Conservation (phyloP, 140 eudicot species). For the Ambrosia hybrid region DNA sequence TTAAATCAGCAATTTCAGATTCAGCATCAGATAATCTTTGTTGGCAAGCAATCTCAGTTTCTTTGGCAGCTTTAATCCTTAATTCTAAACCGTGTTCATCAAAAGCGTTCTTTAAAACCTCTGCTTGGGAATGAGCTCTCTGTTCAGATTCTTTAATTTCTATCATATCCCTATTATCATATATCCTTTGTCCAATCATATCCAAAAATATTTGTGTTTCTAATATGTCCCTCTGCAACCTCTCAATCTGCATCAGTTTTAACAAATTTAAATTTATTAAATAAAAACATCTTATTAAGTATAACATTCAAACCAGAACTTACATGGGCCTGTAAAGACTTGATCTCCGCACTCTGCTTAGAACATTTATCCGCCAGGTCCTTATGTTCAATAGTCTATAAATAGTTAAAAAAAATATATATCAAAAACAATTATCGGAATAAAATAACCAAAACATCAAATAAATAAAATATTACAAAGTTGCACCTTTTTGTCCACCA, state of each 20-base stretch:
- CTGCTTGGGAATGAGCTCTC: conserved; percentile 72
- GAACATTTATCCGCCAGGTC: conserved; percentile 58
- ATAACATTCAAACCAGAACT: conserved; percentile 27
- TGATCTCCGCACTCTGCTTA: conserved; percentile 58
- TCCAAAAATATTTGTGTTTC: conserved; percentile 75
- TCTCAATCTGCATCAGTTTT: conserved; percentile 63
- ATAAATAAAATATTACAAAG: conserved; percentile 24
- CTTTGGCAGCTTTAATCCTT: conserved; percentile 92
- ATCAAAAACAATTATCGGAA: conserved; percentile 1
- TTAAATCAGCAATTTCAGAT: conserved; percentile 84
- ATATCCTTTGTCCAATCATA: conserved; percentile 74
- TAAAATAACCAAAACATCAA: neutral
- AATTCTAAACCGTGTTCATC: conserved; percentile 82
- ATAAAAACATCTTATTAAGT: conserved; percentile 17
- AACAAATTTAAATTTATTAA: conserved; percentile 1
- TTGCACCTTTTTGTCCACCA: conserved; percentile 60
- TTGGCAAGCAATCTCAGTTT: conserved; percentile 90
- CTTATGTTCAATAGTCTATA: conserved; percentile 68
- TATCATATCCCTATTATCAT: conserved; percentile 63
- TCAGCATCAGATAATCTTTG: conserved; percentile 77
- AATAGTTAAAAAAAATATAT: conserved; percentile 5
- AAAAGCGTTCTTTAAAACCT: conserved; percentile 56
- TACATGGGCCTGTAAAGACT: conserved; percentile 65
- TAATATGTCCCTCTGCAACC: conserved; percentile 58
- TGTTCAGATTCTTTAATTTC: conserved; percentile 86